Base-by-base conservation (phyloP, 495 filamentous ascomycete species). In the Talaromyces proteolyticus region DNA sequence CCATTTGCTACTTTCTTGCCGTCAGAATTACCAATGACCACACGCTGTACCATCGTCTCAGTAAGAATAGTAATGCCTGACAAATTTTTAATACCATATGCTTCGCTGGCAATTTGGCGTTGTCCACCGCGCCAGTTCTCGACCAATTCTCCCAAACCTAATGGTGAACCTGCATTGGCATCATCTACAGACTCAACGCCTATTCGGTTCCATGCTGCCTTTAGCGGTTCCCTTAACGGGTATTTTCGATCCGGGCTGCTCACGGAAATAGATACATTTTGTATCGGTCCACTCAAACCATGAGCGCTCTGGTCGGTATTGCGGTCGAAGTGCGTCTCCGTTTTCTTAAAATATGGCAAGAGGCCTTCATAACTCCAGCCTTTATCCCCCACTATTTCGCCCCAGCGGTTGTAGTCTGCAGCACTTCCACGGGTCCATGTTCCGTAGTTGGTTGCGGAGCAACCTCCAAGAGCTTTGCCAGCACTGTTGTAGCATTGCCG, bases 341-440 rank as follows among this genome's bases (percentile, higher is more conserved):
- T 55, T 52, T 44, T 54, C 24, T 55, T 52, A 25, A 74, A 64
- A 48, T 67, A 69, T 0, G 61, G 62, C n/a, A 73, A 54, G 1
- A 68, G 53, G 0, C 57, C 56, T 24, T 60, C 42, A 42, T 70
- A 72, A 22, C 56, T 59, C 67, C 67, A 72, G 5, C 60, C 40
- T 4, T 36, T 0, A 44, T 71, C 63, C 0, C 53, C 41, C 2
- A 69, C 66, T 0, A 47, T 25, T n/a, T 49, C 40, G 17, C 54
- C 68, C 65, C 64, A 71, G 18, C 53, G 51, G 24, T 73, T 62
- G 42, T 65, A 73, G 42, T 72, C 67, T n/a, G 46, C 52, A 2
- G 52, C 54, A 34, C 59, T 44, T 6, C 69, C 68, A 0, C 68
- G 61, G 4, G 62, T 48, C 68, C 67, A 75, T 3, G 44, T 59